phyloP scores from a whole-genome alignment of 2,329 filamentous ascomycete species.

The Nannizzia gypsea region DNA sequence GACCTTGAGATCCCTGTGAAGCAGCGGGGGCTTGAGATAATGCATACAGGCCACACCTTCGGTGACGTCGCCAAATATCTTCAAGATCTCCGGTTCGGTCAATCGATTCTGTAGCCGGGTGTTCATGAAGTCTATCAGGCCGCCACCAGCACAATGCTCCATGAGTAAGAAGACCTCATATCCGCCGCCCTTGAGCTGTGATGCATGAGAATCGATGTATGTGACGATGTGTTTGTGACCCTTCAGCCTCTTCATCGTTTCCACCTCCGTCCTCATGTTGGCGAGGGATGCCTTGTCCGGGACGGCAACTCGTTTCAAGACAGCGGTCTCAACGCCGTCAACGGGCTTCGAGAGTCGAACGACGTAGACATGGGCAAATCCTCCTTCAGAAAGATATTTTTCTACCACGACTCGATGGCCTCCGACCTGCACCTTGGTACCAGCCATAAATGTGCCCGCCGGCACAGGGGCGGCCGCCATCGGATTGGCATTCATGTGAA shows the following conservation, averaged over 20 bases:
- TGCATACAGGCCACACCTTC: slow-evolving; percentile 99
- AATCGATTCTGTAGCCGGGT: slow-evolving; percentile 89
- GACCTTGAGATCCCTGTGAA: slow-evolving; percentile 93
- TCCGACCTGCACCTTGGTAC: slow-evolving; percentile 94
- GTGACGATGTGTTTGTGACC: slow-evolving; percentile 93
- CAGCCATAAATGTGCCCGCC: slow-evolving; percentile 80
- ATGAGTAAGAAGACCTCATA: slow-evolving; percentile 98
- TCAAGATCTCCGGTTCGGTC: slow-evolving; percentile 92
- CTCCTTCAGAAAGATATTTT: slow-evolving; percentile 94
- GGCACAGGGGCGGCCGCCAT: slow-evolving; percentile 32
- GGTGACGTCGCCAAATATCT: slow-evolving; percentile 91
- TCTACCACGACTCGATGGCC: slow-evolving; percentile 86
- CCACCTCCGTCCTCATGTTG: slow-evolving; percentile 95
- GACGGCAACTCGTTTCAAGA: slow-evolving; percentile 89
- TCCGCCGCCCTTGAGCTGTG: slow-evolving; percentile 78
- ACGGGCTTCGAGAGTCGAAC: slow-evolving; percentile 71
- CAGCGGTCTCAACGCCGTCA: slow-evolving; percentile 67
- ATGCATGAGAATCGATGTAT: slow-evolving; percentile 97
- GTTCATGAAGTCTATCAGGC: slow-evolving; percentile 99
- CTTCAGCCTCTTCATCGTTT: slow-evolving; percentile 99
- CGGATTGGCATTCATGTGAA: slow-evolving; percentile 1
- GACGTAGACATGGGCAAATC: slow-evolving; percentile 96
- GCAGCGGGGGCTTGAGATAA: slow-evolving; percentile 83
- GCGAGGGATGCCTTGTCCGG: slow-evolving; percentile 89
- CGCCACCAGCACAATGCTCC: slow-evolving; percentile 92